These are phyloP conservation scores for Chytridiales sp. DNA, from an alignment of 371 early-diverging fungal species.

Conservation along the genomic window DNA sequence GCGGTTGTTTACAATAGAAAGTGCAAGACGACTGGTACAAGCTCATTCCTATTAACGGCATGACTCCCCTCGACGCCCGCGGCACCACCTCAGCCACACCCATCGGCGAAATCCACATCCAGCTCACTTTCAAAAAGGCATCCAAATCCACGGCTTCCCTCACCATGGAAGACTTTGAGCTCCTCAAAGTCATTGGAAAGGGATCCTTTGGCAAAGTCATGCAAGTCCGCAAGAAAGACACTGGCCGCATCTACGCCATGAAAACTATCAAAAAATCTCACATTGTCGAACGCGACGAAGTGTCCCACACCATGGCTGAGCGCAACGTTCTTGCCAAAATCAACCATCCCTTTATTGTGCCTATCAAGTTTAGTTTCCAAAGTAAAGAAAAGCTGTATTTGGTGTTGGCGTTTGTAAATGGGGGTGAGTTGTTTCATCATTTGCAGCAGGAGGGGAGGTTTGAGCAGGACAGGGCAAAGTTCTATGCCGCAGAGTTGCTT, in stretches of 20 bases:
- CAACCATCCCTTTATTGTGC: slow-evolving; percentile 58
- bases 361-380: slow-evolving; percentile 61
- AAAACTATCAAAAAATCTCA: slow-evolving; percentile 94
- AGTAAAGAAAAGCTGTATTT: slow-evolving; percentile 76
- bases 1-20: neutral
- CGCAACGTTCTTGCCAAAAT: slow-evolving; percentile 54
- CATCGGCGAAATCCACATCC: slow-evolving; percentile 20
- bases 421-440: slow-evolving; percentile 98
- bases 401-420: slow-evolving; percentile 95
- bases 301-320: slow-evolving; percentile 55
- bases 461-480: slow-evolving; percentile 69
- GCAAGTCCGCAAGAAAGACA: slow-evolving; percentile 93
- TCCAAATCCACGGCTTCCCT: slow-evolving; percentile 30
- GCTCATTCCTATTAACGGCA: slow-evolving; percentile 4
- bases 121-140: slow-evolving; percentile 13
- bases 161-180: slow-evolving; percentile 88
- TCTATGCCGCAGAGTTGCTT: slow-evolving; percentile 85
- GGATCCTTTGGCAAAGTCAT: slow-evolving; percentile 97
- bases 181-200: slow-evolving; percentile 93
- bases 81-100: neutral
- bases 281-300: slow-evolving; percentile 84
- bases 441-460: slow-evolving; percentile 74
- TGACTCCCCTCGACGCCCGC: neutral
- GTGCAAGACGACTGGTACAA: slow-evolving; percentile 23
- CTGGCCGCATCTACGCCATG: slow-evolving; percentile 95